phyloP scores from a whole-genome alignment of 1,284 basidiomycete genomes.

The Rhodotorula glutinis region DNA sequence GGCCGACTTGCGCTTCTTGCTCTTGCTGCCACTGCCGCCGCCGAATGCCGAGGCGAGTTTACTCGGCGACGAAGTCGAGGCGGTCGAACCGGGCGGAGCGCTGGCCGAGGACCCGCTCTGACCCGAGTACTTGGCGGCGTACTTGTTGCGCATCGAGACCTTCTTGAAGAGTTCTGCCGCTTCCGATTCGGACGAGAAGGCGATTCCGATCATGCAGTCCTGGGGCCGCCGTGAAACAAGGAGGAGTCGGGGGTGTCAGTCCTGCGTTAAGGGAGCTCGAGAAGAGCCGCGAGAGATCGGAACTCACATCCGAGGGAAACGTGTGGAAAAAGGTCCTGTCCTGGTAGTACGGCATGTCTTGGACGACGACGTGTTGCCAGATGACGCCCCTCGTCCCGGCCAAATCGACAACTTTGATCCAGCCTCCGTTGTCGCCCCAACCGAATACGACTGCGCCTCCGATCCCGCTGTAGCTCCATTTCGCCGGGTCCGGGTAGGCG shows the following conservation, averaged over 20 bases:
- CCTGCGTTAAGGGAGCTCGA: too few species aligned
- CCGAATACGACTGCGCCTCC: slow-evolving; percentile 76
- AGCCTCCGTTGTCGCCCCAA: slow-evolving; percentile 57
- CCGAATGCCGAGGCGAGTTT: not conserved
- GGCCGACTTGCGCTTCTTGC: slow-evolving; percentile 60
- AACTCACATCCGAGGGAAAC: slow-evolving; percentile 85
- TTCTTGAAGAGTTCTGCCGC: slow-evolving; percentile 88
- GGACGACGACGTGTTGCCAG: slow-evolving; percentile 92
- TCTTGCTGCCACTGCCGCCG: not conserved
- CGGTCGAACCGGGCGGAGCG: slow-evolving; percentile 1
- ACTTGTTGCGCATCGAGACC: slow-evolving; percentile 66
- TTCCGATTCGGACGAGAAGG: slow-evolving; percentile 83
- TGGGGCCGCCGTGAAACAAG: slow-evolving; percentile 48
- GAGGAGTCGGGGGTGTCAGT: too few species aligned
- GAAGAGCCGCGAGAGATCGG: too few species aligned
- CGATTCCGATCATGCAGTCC: slow-evolving; percentile 85
- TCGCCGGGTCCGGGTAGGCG: slow-evolving; percentile 64
- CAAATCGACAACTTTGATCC: slow-evolving; percentile 76
- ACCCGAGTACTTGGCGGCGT: slow-evolving; percentile 53
- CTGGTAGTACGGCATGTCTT: slow-evolving; percentile 75
- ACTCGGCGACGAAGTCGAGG: not conserved
- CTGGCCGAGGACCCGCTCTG: not conserved
- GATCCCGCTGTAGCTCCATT: slow-evolving; percentile 80
- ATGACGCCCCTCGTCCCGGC: slow-evolving; percentile 74
- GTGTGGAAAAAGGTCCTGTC: slow-evolving; percentile 92